Evolutionary conservation across 495 filamentous ascomycete genomes (phyloP).

Genomic region (Cairneyella variabilis): DNA sequence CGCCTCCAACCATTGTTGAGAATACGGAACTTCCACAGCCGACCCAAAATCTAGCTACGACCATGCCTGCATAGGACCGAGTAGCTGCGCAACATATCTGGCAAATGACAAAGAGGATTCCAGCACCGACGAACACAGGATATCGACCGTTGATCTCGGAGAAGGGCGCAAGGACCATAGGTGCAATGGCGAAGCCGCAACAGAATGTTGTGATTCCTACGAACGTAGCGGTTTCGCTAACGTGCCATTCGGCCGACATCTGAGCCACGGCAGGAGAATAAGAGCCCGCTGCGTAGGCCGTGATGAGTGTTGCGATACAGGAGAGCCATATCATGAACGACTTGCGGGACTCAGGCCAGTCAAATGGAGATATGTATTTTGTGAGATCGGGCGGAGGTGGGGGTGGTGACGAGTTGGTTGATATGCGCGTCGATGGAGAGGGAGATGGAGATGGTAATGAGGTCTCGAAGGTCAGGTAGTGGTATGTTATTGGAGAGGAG

Average conservation of each 20-base stretch:
- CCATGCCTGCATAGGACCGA: slow-evolving; percentile 63
- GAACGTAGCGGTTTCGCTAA: slow-evolving; percentile 61
- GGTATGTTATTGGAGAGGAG: slow-evolving; percentile 48
- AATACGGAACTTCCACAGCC: slow-evolving; percentile 79
- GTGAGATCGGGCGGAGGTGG: slow-evolving; percentile 62
- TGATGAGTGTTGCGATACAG: slow-evolving; percentile 69
- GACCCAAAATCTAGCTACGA: slow-evolving; percentile 71
- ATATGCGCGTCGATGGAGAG: slow-evolving; percentile 30
- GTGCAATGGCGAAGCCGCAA: slow-evolving; percentile 75
- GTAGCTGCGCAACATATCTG: slow-evolving; percentile 78
- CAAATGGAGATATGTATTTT: slow-evolving; percentile 65
- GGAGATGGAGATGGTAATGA: slow-evolving; percentile 54
- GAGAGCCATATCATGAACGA: slow-evolving; percentile 68
- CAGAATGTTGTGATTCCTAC: slow-evolving; percentile 84
- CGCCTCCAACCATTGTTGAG: slow-evolving; percentile 88
- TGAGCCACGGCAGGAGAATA: slow-evolving; percentile 65
- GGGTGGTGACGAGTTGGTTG: slow-evolving; percentile 36
- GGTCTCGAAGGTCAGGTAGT: slow-evolving; percentile 73
- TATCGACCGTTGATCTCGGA: slow-evolving; percentile 83
- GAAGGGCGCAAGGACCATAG: slow-evolving; percentile 88
- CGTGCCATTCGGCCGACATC: slow-evolving; percentile 58
- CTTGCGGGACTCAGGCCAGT: slow-evolving; percentile 69
- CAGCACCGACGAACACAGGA: slow-evolving; percentile 74
- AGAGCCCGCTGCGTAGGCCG: slow-evolving; percentile 78
- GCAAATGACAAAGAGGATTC: slow-evolving; percentile 60